Evolutionary conservation across 768 basidiomycete species (phyloP), one percentile per base, ranked within the genome.

Genomic region (Strobilomyces echinocephalus): DNA sequence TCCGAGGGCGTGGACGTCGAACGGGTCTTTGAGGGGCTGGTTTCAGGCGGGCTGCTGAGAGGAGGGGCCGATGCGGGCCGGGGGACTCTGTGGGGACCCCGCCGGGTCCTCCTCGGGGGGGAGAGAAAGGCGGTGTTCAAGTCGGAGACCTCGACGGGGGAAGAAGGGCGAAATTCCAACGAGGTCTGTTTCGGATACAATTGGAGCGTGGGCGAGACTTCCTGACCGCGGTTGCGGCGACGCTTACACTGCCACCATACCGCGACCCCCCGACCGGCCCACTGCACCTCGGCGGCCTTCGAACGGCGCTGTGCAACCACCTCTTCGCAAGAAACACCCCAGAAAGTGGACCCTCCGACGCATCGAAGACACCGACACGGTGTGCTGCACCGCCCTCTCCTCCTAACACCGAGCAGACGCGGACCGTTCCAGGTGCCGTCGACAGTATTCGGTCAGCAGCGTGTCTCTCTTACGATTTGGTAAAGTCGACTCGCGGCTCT

Each of bases 311-410:
- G 2, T 95, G 93, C 71, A 98, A 98, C 63, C 81, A 97, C 63
- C 70, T 97, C 0, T 85, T 87, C 52, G 90, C 95, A 79, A 79
- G 61, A 91, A 90, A 67, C 74, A 81, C 14, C 84, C 82, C 3
- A 97, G 95, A 2, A 87, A 87, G 63, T 97, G 92, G 91, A 81
- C 4, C 24, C 24, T 24, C 24, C 24, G 24, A n/a, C 24, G 24
- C 47, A 84, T 98, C 38, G 95, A 98, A 70, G 97, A 98, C 68
- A 99, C 97, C 0, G 97, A 99, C 68, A 74, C 85, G 57, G 95
- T 95, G 59, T 60, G 84, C 65, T 18, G 14, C 14, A n/a, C n/a
- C n/a, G n/a, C 45, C 49, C 50, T 24, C 30, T 35, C 18, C 9
- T 7, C 43, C 55, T 54, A 4, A 57, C 11, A 5, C 14, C 24